Conservation (phyloP, 169 alveolate species). For the Pseudocohnilembus persalinus region DNA sequence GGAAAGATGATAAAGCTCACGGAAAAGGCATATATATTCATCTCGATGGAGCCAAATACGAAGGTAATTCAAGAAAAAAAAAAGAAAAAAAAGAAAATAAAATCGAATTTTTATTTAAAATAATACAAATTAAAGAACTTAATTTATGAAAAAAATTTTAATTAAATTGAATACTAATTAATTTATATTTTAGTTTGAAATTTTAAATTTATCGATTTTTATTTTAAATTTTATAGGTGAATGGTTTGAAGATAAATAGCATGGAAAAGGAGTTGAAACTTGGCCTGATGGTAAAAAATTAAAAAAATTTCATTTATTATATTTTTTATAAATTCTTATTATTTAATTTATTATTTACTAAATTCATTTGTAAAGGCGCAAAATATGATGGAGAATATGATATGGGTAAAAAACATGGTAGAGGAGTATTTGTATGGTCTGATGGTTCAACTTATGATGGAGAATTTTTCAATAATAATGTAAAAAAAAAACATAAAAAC, state of each 20-base stretch:
- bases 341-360: too few species aligned
- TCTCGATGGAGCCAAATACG: constrained; percentile 45
- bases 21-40: constrained; percentile 45
- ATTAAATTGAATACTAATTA: too few species aligned
- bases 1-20: constrained; percentile 43
- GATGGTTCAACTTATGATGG: constrained; percentile 62
- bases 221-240: constrained; percentile 28
- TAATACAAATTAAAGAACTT: too few species aligned
- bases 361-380: constrained; percentile 1
- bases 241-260: constrained; percentile 44
- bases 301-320: too few species aligned
- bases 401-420: constrained; percentile 63
- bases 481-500: constrained; percentile 29
- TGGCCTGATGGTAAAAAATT: constrained; percentile 42
- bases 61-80: too few species aligned
- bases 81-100: too few species aligned
- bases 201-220: too few species aligned
- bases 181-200: too few species aligned
- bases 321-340: too few species aligned
- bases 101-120: too few species aligned
- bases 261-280: constrained; percentile 58
- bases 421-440: constrained; percentile 61
- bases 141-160: too few species aligned
- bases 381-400: constrained; percentile 65
- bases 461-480: constrained; percentile 42